A percentile compares a stretch with the other conserved stretches of the same genome.
Evolutionary conservation across 306 rosid species (phyloP).

Genomic region (Cucumis sativus): Cucumber_9930_V3 NC_026656.2:21321001-21321500

Average conservation of each 20-base stretch:
- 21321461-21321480: slow-evolving; percentile 1
- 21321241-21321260: not conserved
- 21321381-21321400: not conserved
- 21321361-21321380: not conserved
- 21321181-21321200: not conserved
- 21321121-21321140: too few species aligned
- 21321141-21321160: too few species aligned
- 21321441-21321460: not conserved
- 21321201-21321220: not conserved
- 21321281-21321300: not conserved
- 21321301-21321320: not conserved
- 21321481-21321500: not conserved
- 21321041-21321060: too few species aligned
- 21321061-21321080: too few species aligned
- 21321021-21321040: too few species aligned
- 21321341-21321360: slow-evolving; percentile 1
- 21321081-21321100: too few species aligned
- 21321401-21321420: not conserved
- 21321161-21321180: not conserved
- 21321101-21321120: too few species aligned
- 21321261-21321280: not conserved
- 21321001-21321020: too few species aligned
- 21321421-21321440: not conserved
- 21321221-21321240: not conserved
- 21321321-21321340: not conserved